These are phyloP conservation scores for Nepenthes alata DNA, from an alignment of 179 eudicot genomes.

Conservation along the genomic window DNA sequence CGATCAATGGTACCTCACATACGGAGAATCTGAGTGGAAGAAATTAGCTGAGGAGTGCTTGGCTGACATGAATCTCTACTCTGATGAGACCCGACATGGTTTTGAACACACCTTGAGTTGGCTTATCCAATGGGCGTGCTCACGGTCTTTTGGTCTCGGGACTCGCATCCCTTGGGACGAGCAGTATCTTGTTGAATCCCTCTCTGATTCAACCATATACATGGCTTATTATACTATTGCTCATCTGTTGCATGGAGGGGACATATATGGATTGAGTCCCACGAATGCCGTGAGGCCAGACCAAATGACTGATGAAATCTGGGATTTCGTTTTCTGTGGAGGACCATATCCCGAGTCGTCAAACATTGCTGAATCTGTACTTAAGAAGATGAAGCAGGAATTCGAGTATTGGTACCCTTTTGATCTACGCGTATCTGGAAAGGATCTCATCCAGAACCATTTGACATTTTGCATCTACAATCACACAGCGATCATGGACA, in stretches of 20 bases:
- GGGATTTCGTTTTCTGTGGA: slow-evolving; percentile 61
- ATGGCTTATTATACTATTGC: slow-evolving; percentile 84
- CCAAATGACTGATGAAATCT: slow-evolving; percentile 67
- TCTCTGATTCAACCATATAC: slow-evolving; percentile 81
- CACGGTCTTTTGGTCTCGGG: slow-evolving; percentile 76
- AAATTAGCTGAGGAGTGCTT: slow-evolving; percentile 58
- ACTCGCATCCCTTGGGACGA: slow-evolving; percentile 92
- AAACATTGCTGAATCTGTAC: slow-evolving; percentile 29
- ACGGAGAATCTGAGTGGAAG: slow-evolving; percentile 61
- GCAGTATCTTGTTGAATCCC: slow-evolving; percentile 65
- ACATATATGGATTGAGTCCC: slow-evolving; percentile 42
- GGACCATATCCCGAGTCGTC: slow-evolving; percentile 58
- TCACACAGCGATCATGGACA: slow-evolving; percentile 63
- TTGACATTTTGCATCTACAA: slow-evolving; percentile 70
- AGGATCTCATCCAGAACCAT: slow-evolving; percentile 87
- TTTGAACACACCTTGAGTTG: slow-evolving; percentile 77
- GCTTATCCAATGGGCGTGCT: slow-evolving; percentile 91
- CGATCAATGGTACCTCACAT: slow-evolving; percentile 79
- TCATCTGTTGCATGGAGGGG: slow-evolving; percentile 59
- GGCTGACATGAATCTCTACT: slow-evolving; percentile 51
- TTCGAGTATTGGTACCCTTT: slow-evolving; percentile 89
- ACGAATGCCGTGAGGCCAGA: slow-evolving; percentile 44
- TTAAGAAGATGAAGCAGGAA: slow-evolving; percentile 58
- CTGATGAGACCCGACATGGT: slow-evolving; percentile 71
- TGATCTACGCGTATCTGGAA: slow-evolving; percentile 83